Conservation (phyloP, 164 flowering plant genomes). For the Stephania cephalantha region DNA sequence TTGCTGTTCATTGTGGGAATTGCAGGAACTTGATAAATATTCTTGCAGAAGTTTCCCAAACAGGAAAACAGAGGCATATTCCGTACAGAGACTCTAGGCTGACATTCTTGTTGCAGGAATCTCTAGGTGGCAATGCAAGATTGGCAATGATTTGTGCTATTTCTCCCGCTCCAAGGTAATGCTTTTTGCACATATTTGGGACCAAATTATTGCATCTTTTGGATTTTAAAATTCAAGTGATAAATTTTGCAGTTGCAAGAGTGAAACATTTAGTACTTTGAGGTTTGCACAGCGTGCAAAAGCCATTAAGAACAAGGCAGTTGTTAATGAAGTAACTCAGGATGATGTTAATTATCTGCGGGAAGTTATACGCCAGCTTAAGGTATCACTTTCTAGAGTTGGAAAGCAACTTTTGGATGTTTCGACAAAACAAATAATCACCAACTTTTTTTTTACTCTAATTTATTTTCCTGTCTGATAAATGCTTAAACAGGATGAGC, state of each 20-base stretch:
- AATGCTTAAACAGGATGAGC: constrained; percentile 65
- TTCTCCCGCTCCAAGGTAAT: constrained; percentile 82
- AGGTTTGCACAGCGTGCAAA: constrained; percentile 98
- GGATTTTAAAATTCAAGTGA: constrained; percentile 9
- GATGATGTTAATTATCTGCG: constrained; percentile 85
- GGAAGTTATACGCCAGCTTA: constrained; percentile 81
- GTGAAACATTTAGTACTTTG: constrained; percentile 86
- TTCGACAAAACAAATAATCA: neutral
- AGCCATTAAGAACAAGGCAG: constrained; percentile 90
- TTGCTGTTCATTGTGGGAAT: constrained; percentile 9
- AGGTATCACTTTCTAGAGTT: constrained; percentile 30
- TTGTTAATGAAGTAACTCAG: constrained; percentile 88
- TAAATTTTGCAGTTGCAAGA: constrained; percentile 65
- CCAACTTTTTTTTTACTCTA: neutral
- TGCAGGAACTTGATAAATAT: constrained; percentile 96
- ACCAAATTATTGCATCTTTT: neutral
- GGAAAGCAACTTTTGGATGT: neutral
- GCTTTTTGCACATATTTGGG: neutral
- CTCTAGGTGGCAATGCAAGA: constrained; percentile 98
- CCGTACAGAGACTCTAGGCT: constrained; percentile 95
- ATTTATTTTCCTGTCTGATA: neutral
- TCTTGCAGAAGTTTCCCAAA: constrained; percentile 93
- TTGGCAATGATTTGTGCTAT: constrained; percentile 95
- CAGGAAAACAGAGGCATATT: constrained; percentile 95
- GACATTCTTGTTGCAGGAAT: constrained; percentile 94